Percentiles rank a stretch among this genome's conserved stretches.
phyloP scores from a whole-genome alignment of 768 basidiomycete genomes.

The Cystobasidium onofrii region DNA sequence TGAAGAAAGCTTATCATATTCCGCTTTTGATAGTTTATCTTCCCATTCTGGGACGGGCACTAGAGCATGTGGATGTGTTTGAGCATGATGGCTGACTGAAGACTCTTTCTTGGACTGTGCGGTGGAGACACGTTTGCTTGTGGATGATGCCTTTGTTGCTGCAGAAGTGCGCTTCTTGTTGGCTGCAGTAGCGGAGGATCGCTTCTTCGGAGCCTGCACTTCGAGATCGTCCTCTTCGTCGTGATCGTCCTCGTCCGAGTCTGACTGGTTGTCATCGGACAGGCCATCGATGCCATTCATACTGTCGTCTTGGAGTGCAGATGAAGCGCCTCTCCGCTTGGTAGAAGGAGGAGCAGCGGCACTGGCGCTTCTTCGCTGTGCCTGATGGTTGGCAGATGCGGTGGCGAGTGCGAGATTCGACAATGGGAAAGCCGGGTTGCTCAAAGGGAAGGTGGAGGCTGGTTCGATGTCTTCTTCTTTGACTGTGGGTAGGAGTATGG shows the following conservation, averaged over 20 bases:
- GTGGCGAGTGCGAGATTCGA: background rate
- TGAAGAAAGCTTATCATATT: constrained; percentile 86
- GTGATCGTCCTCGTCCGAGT: background rate
- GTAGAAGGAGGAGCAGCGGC: background rate
- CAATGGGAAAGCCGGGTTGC: background rate
- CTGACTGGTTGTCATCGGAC: background rate
- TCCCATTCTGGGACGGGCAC: constrained; percentile 41
- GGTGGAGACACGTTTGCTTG: background rate
- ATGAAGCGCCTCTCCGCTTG: background rate
- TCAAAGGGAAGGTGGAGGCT: background rate
- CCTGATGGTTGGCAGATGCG: background rate
- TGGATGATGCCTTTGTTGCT: background rate
- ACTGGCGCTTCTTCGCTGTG: too few species aligned
- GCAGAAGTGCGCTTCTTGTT: constrained; percentile 8
- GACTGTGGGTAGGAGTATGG: background rate
- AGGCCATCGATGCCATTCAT: background rate
- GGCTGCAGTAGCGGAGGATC: background rate
- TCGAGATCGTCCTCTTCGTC: background rate
- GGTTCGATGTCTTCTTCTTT: constrained; percentile 2
- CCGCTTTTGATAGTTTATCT: constrained; percentile 71
- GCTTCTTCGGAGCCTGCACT: background rate
- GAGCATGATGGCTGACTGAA: background rate
- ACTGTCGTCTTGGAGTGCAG: background rate
- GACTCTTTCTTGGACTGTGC: constrained; percentile 6
- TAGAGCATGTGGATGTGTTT: constrained; percentile 19